Evolutionary conservation across 2,329 filamentous ascomycete genomes (phyloP), one percentile per base, ranked within the genome.

Genomic region (Tolypocladium ophioglossoides): DNA sequence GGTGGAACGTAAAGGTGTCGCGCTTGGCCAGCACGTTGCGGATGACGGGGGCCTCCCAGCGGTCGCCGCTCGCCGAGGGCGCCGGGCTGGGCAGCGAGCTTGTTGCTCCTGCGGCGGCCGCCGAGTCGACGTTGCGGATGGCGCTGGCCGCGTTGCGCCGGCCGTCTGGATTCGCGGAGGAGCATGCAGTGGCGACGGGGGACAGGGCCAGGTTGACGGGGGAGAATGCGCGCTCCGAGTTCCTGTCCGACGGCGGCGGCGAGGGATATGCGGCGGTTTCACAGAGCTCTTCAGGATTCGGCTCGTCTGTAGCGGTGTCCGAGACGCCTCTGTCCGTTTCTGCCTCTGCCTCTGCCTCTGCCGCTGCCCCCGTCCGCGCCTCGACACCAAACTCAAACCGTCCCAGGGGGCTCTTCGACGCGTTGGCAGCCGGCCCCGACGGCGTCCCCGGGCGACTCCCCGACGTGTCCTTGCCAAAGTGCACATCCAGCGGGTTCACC

Each of bases 1-100:
- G 69, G 57, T 71, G 70, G 22, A 77, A 72, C 0, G 74, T 74
- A 16, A 78, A 60, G 1, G 77, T 79, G 46, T 82, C 77, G 35
- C 78, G 74, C 62, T 74, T 77, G 4, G 78, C 76, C n/a, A 63
- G 59, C 0, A 78, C 74, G 46, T 74, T 74, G 37, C 72, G 73
- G 40, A 80, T 74, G 5, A 78, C 65, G 1, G 77, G 76, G 59
- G 35, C 63, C 55, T 64, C 68, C 55, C 62, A 61, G n/a, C 74
- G 72, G 46, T 77, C 71, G 50, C 74, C 73, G 54, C 72, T 71
- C 2, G 67, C 66, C 1, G 74, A 76, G 2, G 67, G 62, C 6
- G 71, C 68, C 1, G 75, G 75, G 3, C 74, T 77, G 1, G 75
- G 74, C 0, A 76, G 64, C n/a, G 40, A 22, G 34, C 35, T 52